Percentiles rank a stretch among this genome's conserved stretches.
These are phyloP conservation scores for Halophytophthora polymorphica DNA, from an alignment of 352 stramenopile genomes.

Conservation along the genomic window DNA sequence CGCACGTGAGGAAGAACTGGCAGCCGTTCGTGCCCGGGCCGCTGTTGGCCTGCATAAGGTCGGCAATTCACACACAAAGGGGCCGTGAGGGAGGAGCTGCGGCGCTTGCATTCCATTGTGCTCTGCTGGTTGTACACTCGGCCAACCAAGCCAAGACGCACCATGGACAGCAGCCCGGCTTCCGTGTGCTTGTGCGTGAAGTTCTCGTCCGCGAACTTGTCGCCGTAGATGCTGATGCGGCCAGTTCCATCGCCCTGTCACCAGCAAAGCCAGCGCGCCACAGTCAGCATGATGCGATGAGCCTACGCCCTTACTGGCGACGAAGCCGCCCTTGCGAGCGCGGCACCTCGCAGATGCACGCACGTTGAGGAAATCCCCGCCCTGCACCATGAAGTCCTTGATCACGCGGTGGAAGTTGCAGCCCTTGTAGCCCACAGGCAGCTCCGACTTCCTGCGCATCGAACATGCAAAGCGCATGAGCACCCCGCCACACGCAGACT, in stretches of 20 bases:
- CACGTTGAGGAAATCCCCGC: slow-evolving; percentile 85
- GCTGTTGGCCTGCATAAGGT: slow-evolving; percentile 85
- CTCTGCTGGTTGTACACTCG: neutral
- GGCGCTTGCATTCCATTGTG: neutral
- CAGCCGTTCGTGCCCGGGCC: slow-evolving; percentile 92
- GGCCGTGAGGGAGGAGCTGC: neutral
- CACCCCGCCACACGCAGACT: slow-evolving; percentile 13
- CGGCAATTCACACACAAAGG: neutral
- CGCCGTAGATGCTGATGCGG: slow-evolving; percentile 84
- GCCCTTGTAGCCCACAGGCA: slow-evolving; percentile 88
- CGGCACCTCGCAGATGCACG: neutral
- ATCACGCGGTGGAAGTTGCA: slow-evolving; percentile 88
- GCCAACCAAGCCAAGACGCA: slow-evolving; percentile 13
- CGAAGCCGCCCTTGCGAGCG: neutral
- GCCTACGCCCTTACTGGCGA: neutral
- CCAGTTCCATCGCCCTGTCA: slow-evolving; percentile 73
- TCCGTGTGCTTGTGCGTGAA: slow-evolving; percentile 85
- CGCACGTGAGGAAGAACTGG: slow-evolving; percentile 96
- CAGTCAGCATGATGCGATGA: neutral
- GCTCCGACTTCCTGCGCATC: slow-evolving; percentile 63
- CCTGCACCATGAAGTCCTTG: slow-evolving; percentile 92
- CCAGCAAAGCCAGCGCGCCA: neutral
- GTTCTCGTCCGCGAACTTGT: slow-evolving; percentile 85
- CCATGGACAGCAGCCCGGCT: slow-evolving; percentile 79
- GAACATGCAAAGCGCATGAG: slow-evolving; percentile 14